phyloP scores from a whole-genome alignment of 2,329 filamentous ascomycete genomes.

The Sclerotiophoma versabilis region DNA sequence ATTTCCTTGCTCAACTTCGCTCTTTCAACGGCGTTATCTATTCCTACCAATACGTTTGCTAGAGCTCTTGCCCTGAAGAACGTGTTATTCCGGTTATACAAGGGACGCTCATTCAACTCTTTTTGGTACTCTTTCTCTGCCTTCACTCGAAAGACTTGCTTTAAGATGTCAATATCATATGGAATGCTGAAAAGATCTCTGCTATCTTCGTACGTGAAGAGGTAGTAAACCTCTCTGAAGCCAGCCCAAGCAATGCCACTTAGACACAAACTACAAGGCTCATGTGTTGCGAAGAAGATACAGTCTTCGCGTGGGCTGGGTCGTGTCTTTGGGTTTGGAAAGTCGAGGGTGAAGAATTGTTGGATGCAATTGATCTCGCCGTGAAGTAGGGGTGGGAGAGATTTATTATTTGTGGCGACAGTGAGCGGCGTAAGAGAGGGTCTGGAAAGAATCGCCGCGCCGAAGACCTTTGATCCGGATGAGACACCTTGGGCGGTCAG shows the following conservation, averaged over 20 bases:
- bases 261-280: constrained; percentile 65
- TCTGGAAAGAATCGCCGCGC: constrained; percentile 61
- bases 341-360: constrained; percentile 57
- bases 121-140: constrained; percentile 33
- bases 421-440: constrained; percentile 54
- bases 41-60: constrained; percentile 31
- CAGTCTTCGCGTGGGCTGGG: constrained; percentile 58
- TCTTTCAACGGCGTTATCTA: constrained; percentile 12
- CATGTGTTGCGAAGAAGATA: constrained; percentile 66
- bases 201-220: constrained; percentile 67
- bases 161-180: constrained; percentile 65
- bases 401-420: constrained; percentile 65
- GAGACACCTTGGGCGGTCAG: constrained; percentile 59
- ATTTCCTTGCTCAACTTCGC: constrained; percentile 49
- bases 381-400: constrained; percentile 62
- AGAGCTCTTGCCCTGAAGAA: constrained; percentile 54
- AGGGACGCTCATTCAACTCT: constrained; percentile 48
- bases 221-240: constrained; percentile 64
- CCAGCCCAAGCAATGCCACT: constrained; percentile 66
- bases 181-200: constrained; percentile 64
- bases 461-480: constrained; percentile 64
- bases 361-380: constrained; percentile 69
- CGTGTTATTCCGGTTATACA: constrained; percentile 65
- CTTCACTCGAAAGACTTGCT: constrained; percentile 62
- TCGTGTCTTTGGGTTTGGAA: constrained; percentile 38